Evolutionary conservation across 169 alveolate genomes (phyloP), one percentile per base, ranked within the genome.

Genomic region (Toxoplasma gondii): DNA sequence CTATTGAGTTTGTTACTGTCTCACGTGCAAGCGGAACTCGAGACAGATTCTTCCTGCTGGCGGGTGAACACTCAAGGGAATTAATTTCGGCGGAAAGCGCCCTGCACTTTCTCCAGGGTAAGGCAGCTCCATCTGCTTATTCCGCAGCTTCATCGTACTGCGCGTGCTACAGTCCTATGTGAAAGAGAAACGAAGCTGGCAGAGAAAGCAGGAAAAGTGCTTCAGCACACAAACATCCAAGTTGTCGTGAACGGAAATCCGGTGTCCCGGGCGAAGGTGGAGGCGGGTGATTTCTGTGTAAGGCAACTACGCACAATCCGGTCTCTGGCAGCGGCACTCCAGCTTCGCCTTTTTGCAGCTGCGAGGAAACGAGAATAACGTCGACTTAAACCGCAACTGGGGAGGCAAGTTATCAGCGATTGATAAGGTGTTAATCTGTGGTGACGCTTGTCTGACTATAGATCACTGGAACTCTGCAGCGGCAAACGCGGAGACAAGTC

Each of bases 351-450:
- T 0, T 39, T 19, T 49, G 53, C 88, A 91, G 94, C 90, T 91
- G 36, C 91, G 94, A 12, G 94, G 45, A 34, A 91, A 91, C 91
- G 91, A 78, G 69, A 91, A 91, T 64, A 74, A 41, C 43, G 94
- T 91, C 29, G 94, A 91, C 43, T 81, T 91, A 38, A 91, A 91
- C 91, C 67, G 94, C 31, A 91, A 91, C 83, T 91, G 94, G 94
- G 43, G 36, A 34, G 94, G 94, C 70, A 91, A 22, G 69, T 45
- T 41, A 9, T n/a, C 44, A 39, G 39, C 31, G 12, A 49, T n/a
- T 2, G 1, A 29, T 78, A 17, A 78, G 43, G 5, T 36, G 58
- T 49, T 7, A 64, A 16, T 64, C 29, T 1, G 22, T 16, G 9
- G n/a, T 64, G 31, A 16, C 74, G 22, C 29, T 10, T 64, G 7